Evolutionary conservation across 305 asterid species (phyloP).

Genomic region (Fraxinus baroniana): DNA sequence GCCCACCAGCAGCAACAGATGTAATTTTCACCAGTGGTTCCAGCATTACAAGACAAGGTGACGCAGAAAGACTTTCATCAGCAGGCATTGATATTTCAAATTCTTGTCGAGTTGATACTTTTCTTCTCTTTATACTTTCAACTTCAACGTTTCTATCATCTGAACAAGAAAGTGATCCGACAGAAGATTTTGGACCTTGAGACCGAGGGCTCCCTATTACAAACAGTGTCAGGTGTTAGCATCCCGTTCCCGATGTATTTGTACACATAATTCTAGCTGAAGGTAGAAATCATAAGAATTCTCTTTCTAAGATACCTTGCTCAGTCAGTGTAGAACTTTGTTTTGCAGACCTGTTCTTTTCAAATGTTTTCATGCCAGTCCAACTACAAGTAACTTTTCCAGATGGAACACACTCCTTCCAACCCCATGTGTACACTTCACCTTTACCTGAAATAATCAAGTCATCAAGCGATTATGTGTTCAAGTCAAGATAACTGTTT

Average conservation of each 20-base stretch:
- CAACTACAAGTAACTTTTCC: conserved; percentile 36
- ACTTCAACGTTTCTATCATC: conserved; percentile 43
- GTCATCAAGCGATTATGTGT: conserved; percentile 4
- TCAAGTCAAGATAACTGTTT: neutral
- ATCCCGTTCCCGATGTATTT: conserved; percentile 8
- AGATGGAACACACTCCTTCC: conserved; percentile 74
- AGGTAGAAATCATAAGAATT: neutral
- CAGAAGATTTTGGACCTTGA: conserved; percentile 34
- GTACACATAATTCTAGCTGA: neutral
- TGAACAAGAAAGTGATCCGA: conserved; percentile 30
- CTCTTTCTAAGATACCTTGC: conserved; percentile 37
- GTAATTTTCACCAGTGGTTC: conserved; percentile 60
- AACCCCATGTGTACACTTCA: conserved; percentile 66
- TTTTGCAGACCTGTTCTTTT: conserved; percentile 36
- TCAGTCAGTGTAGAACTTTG: conserved; percentile 37
- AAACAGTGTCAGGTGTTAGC: conserved; percentile 24
- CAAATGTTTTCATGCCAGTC: conserved; percentile 30
- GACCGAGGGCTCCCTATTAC: conserved; percentile 36
- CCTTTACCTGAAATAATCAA: conserved; percentile 45
- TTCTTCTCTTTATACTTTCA: conserved; percentile 52
- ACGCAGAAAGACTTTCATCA: conserved; percentile 62
- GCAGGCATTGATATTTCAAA: conserved; percentile 36
- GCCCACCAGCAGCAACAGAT: conserved; percentile 74
- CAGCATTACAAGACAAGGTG: conserved; percentile 56
- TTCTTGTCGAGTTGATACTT: conserved; percentile 42